A percentile compares a stretch with the other conserved stretches of the same genome.
Evolutionary conservation across 306 rosid genomes (phyloP).

Genomic region (Sechiopsis laciniata): DNA sequence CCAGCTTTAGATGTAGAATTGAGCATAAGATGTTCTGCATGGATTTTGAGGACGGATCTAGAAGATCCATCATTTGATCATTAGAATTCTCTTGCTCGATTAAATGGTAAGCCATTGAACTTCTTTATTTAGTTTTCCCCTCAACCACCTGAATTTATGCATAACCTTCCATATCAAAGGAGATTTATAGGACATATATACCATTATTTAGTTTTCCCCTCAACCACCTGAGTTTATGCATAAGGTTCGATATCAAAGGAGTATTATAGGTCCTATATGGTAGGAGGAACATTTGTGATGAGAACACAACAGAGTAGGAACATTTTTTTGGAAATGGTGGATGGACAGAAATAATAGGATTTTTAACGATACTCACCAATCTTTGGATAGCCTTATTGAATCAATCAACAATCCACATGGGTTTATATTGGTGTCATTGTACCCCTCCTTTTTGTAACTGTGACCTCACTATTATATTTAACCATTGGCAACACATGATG

Average conservation of each 20-base stretch:
- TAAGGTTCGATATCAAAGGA: not conserved
- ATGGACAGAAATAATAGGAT: too few species aligned
- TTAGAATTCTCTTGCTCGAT: not conserved
- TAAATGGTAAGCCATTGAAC: not conserved
- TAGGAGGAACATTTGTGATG: not conserved
- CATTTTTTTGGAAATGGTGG: too few species aligned
- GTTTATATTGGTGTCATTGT: too few species aligned
- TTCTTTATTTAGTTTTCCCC: slow-evolving; percentile 9
- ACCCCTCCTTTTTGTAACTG: too few species aligned
- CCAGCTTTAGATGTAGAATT: not conserved
- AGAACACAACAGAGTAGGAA: too few species aligned
- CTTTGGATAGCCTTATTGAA: too few species aligned
- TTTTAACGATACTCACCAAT: too few species aligned
- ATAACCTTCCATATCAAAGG: not conserved
- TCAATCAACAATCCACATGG: too few species aligned
- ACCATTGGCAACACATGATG: too few species aligned
- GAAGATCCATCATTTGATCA: not conserved
- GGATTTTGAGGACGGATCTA: not conserved
- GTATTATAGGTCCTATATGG: not conserved
- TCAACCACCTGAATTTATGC: not conserved
- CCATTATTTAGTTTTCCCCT: slow-evolving; percentile 12
- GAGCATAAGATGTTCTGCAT: not conserved
- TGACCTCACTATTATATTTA: too few species aligned
- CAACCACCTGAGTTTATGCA: not conserved
- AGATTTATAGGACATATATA: not conserved